These are phyloP conservation scores for Maudiozyma barnettii DNA, from an alignment of 805 yeast species.

Conservation along the genomic window DNA sequence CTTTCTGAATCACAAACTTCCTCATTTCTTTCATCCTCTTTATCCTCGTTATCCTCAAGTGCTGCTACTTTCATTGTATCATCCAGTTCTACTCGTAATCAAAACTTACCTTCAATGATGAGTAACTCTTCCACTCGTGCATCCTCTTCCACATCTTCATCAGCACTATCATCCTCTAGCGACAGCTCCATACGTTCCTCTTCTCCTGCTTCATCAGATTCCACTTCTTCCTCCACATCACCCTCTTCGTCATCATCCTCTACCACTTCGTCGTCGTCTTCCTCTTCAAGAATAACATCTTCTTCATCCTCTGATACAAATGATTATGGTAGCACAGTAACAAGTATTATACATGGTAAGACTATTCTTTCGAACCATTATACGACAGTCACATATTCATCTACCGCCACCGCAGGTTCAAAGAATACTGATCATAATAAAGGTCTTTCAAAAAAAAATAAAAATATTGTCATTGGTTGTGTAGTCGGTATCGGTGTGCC, in stretches of 20 bases:
- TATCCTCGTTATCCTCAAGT: neutral
- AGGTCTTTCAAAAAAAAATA: constrained; percentile 39
- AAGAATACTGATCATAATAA: constrained; percentile 11
- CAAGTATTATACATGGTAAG: constrained; percentile 23
- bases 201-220: neutral
- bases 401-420: constrained; percentile 18
- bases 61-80: neutral
- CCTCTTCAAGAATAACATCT: constrained; percentile 4
- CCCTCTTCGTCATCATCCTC: constrained; percentile 5
- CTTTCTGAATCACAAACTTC: neutral
- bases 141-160: neutral
- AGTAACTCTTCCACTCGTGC: neutral
- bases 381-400: constrained; percentile 24
- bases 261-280: neutral
- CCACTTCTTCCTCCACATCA: constrained; percentile 1
- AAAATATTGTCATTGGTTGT: constrained; percentile 52
- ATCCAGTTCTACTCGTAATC: neutral
- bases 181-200: neutral
- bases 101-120: neutral
- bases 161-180: neutral
- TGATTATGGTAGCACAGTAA: constrained; percentile 8
- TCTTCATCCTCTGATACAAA: constrained; percentile 9
- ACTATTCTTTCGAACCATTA: constrained; percentile 25
- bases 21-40: neutral
- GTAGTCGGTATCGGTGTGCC: constrained; percentile 66